Conservation (phyloP, 139 green algal species). For the Coelastrella sp. region DNA sequence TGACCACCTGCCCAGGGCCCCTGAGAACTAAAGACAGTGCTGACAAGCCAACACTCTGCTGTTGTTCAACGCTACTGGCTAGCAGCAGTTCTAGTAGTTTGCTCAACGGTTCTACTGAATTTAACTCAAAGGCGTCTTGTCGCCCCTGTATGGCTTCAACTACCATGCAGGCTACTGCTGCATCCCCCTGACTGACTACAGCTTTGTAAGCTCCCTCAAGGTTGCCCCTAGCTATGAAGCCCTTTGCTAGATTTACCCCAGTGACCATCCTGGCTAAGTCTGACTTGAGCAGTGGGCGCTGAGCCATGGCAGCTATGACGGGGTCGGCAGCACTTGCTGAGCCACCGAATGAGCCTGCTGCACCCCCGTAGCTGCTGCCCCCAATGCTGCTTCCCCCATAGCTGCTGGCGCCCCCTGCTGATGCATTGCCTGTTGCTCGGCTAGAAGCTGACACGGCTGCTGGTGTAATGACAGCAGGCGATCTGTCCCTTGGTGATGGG, state of each 20-base stretch:
- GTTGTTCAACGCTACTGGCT: slow-evolving; percentile 47
- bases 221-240: slow-evolving; percentile 55
- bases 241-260: slow-evolving; percentile 50
- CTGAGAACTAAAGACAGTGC: slow-evolving; percentile 49
- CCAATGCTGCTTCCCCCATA: not conserved
- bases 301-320: slow-evolving; percentile 24
- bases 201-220: slow-evolving; percentile 44
- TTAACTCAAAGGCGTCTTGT: slow-evolving; percentile 35
- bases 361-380: not conserved
- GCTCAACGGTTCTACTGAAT: slow-evolving; percentile 32
- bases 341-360: not conserved
- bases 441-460: not conserved
- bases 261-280: slow-evolving; percentile 40
- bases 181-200: slow-evolving; percentile 43
- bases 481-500: not conserved
- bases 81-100: slow-evolving; percentile 59
- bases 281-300: not conserved
- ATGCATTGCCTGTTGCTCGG: too few relatives aligned
- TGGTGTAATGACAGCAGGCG: not conserved
- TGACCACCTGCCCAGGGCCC: slow-evolving; percentile 65
- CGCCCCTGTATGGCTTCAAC: slow-evolving; percentile 21
- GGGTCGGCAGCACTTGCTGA: not conserved
- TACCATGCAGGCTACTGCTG: slow-evolving; percentile 48
- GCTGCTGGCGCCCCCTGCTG: too few relatives aligned
- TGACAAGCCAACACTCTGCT: slow-evolving; percentile 56